Evolutionary conservation across 257 asterid species (phyloP).

Genomic region (Misopates orontium): DNA sequence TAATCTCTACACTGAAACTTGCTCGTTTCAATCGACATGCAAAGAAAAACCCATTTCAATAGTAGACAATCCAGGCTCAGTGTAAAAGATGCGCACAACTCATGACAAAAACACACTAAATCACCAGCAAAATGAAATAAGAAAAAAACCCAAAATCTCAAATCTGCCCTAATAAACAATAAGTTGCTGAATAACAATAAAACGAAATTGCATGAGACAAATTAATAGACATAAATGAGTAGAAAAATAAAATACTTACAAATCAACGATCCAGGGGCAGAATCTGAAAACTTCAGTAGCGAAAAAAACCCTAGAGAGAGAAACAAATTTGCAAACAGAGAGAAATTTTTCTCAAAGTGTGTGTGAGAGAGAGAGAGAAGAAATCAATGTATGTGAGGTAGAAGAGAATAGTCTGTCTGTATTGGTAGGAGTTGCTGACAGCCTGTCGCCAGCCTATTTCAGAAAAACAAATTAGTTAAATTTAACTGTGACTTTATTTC

Average conservation of each 20-base stretch:
- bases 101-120: neutral
- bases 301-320: conserved; percentile 30
- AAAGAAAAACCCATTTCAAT: too few species aligned
- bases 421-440: conserved; percentile 59
- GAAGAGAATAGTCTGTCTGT: conserved; percentile 38
- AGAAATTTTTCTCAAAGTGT: conserved; percentile 29
- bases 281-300: too few species aligned
- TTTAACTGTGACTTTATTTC: too few species aligned
- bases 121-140: too few species aligned
- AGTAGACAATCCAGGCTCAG: too few species aligned
- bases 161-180: too few species aligned
- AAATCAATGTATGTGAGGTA: neutral
- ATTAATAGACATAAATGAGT: conserved; percentile 36
- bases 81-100: neutral
- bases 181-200: too few species aligned
- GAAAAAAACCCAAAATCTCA: too few species aligned
- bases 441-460: conserved; percentile 82
- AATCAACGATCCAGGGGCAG: conserved; percentile 41
- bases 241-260: conserved; percentile 38
- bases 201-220: neutral
- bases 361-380: conserved; percentile 26
- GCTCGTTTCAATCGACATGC: too few species aligned
- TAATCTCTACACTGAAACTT: too few species aligned
- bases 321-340: conserved; percentile 35
- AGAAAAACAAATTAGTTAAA: conserved; percentile 33